Evolutionary conservation across 108 stramenopile genomes (phyloP).

Genomic region (Skeletonema costatum): DNA sequence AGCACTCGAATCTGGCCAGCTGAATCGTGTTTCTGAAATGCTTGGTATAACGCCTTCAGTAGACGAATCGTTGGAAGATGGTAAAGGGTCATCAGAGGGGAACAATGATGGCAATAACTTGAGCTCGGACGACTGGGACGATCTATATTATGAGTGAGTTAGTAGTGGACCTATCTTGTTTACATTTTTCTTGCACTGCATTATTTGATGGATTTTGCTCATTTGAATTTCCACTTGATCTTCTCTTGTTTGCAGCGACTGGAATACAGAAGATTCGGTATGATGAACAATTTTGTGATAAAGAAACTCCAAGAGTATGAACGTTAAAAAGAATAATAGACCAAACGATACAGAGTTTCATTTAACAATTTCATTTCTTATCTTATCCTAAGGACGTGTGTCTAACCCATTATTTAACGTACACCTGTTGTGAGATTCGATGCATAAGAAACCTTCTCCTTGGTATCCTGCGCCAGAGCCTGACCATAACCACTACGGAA

Average conservation of each 20-base stretch:
- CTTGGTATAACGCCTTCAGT: conserved; percentile 45
- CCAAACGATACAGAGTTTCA: background rate
- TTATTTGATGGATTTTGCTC: background rate
- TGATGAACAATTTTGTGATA: background rate
- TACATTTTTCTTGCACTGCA: background rate
- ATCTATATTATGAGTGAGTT: conserved; percentile 2
- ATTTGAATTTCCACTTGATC: background rate
- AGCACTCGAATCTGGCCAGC: conserved; percentile 85
- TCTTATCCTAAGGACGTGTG: background rate
- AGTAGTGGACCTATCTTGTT: background rate
- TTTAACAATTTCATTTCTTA: background rate
- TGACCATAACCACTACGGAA: conserved; percentile 95
- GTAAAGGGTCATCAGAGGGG: background rate
- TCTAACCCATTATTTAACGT: conserved; percentile 12
- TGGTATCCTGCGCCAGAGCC: conserved; percentile 98
- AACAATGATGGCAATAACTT: background rate
- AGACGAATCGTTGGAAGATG: background rate
- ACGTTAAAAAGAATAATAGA: background rate
- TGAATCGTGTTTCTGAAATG: conserved; percentile 83
- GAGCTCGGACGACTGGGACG: conserved; percentile 4
- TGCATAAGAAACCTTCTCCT: conserved; percentile 92
- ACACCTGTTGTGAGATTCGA: conserved; percentile 88
- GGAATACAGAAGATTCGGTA: background rate
- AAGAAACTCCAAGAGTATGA: too few species aligned
- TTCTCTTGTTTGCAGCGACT: background rate